Conservation (phyloP, 1,284 basidiomycete species). For the Nidula niveotomentosa region DNA sequence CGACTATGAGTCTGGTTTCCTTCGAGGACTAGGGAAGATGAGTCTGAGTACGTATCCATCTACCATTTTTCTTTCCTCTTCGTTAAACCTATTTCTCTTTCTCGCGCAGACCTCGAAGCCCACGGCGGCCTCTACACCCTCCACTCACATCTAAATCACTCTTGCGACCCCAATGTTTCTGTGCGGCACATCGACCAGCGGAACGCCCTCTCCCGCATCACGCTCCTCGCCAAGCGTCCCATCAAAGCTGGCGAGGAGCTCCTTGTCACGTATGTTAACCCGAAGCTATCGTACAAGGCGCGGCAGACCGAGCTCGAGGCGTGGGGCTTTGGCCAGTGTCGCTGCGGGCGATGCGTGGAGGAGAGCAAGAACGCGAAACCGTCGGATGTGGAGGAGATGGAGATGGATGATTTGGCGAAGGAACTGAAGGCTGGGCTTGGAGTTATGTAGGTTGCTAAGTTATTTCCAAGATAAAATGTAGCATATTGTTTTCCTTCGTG, state of each 20-base stretch:
- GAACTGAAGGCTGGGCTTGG: slow-evolving; percentile 31
- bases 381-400: slow-evolving; percentile 18
- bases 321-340: slow-evolving; percentile 77
- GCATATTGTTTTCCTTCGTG: too few relatives aligned
- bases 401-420: slow-evolving; percentile 35
- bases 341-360: slow-evolving; percentile 63
- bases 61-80: slow-evolving; percentile 20
- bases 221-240: slow-evolving; percentile 63
- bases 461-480: too few relatives aligned
- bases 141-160: slow-evolving; percentile 88
- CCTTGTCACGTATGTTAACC: slow-evolving; percentile 79
- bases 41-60: slow-evolving; percentile 85
- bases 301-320: slow-evolving; percentile 63
- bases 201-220: slow-evolving; percentile 65
- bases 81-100: background rate
- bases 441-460: too few relatives aligned
- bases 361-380: slow-evolving; percentile 34
- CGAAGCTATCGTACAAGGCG: slow-evolving; percentile 46
- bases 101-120: slow-evolving; percentile 65
- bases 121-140: slow-evolving; percentile 86
- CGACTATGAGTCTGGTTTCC: slow-evolving; percentile 68
- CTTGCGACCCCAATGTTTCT: slow-evolving; percentile 77
- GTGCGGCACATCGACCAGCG: slow-evolving; percentile 70
- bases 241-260: slow-evolving; percentile 78
- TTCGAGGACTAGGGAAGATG: slow-evolving; percentile 77